Percentiles rank a stretch among this genome's conserved stretches.
Evolutionary conservation across 2,329 filamentous ascomycete genomes (phyloP).

Genomic region (Pestalotiopsis sp.): DNA sequence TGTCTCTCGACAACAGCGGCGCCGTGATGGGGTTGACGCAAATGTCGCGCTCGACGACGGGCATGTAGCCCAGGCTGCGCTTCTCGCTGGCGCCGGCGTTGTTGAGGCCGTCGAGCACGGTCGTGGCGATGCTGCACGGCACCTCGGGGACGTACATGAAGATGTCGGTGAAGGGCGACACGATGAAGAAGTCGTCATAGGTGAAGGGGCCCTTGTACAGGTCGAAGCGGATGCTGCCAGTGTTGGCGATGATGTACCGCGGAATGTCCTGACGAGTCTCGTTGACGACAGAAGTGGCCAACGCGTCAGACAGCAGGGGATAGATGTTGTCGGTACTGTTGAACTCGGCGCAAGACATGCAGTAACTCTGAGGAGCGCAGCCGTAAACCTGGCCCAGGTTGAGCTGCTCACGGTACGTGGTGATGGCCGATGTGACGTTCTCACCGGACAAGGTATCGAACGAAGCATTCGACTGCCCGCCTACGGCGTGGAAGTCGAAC

Average conservation of each 20-base stretch:
- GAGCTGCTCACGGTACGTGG: constrained; percentile 50
- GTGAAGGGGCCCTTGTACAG: constrained; percentile 66
- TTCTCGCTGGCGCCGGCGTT: constrained; percentile 38
- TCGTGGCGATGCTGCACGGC: constrained; percentile 47
- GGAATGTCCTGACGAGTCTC: constrained; percentile 50
- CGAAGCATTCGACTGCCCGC: constrained; percentile 45
- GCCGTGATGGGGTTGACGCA: constrained; percentile 50
- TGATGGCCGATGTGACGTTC: constrained; percentile 52
- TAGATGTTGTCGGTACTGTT: constrained; percentile 57
- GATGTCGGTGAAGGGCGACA: constrained; percentile 56
- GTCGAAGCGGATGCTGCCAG: constrained; percentile 64
- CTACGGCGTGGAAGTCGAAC: constrained; percentile 62
- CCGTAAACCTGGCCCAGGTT: constrained; percentile 61
- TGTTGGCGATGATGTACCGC: constrained; percentile 63
- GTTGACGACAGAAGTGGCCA: constrained; percentile 56
- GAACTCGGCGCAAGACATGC: constrained; percentile 58
- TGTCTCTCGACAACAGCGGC: constrained; percentile 16
- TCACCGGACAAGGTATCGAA: constrained; percentile 55
- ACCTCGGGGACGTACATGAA: constrained; percentile 59
- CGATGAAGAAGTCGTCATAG: constrained; percentile 53
- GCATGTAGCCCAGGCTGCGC: constrained; percentile 37
- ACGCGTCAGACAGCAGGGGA: constrained; percentile 51
- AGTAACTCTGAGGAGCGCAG: constrained; percentile 64
- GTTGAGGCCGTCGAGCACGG: constrained; percentile 45
- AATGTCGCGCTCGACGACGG: constrained; percentile 41